These are phyloP conservation scores for Pseudocercospora cruenta DNA, from an alignment of 2,329 filamentous ascomycete species.

Conservation along the genomic window DNA sequence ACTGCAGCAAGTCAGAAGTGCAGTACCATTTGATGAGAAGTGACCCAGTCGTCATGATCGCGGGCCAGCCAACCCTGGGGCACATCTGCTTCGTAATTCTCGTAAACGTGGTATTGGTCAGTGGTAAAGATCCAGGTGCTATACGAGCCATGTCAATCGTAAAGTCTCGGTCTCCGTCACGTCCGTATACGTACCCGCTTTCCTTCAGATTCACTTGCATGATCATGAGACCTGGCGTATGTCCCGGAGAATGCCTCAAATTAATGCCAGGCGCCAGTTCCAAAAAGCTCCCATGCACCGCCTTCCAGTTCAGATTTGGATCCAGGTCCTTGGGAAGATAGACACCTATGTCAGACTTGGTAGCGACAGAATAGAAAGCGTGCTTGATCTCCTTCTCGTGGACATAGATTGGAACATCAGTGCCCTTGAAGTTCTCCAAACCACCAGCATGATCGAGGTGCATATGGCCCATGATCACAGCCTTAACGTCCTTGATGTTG, in stretches of 20 bases:
- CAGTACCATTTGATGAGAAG: conserved; percentile 28
- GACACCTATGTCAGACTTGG: conserved; percentile 38
- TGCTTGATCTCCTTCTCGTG: conserved; percentile 45
- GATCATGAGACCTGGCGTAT: conserved; percentile 42
- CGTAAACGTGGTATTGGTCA: conserved; percentile 44
- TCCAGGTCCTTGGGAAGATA: conserved; percentile 42
- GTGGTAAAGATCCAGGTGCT: conserved; percentile 41
- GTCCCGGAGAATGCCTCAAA: conserved; percentile 41
- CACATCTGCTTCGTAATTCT: conserved; percentile 41
- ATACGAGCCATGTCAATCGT: not conserved
- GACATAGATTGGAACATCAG: conserved; percentile 42
- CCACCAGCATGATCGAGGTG: conserved; percentile 41
- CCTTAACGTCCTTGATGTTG: conserved; percentile 42
- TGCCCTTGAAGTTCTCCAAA: conserved; percentile 41
- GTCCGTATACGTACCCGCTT: conserved; percentile 1
- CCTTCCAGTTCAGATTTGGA: conserved; percentile 44
- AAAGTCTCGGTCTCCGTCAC: not conserved
- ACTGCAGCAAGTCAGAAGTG: not conserved
- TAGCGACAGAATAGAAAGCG: conserved; percentile 44
- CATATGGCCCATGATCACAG: conserved; percentile 43
- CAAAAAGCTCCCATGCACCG: conserved; percentile 39
- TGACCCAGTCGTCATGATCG: conserved; percentile 43
- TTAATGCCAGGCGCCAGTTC: conserved; percentile 42
- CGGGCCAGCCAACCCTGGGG: conserved; percentile 45
- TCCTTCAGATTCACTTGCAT: conserved; percentile 44